Evolutionary conservation across 176 grass and related monocot genomes (phyloP), one percentile per base, ranked within the genome.

Genomic region (Rhynchospora breviuscula): DNA sequence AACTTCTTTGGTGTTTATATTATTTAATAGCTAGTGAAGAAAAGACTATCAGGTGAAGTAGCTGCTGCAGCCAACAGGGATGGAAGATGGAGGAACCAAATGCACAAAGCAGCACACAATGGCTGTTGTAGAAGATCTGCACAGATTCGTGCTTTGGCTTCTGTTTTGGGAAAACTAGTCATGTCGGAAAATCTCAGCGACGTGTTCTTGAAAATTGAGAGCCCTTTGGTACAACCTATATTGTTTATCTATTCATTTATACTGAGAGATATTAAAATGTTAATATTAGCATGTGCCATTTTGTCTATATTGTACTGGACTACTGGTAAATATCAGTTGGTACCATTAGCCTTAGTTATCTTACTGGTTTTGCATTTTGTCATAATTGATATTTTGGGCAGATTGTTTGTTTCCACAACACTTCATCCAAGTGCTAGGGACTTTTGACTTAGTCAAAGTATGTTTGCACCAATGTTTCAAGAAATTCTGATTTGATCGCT

Each of bases 11-110:
- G 48, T 7, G 29, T 14, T 13, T 77, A 40, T 40, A 40, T 31
- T 52, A 31, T 78, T 79, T 65, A 78, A 63, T 81, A 94, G 95
- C 84, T 94, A 79, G 92, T 92, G 19, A 98, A 98, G 86, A 94
- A 86, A 85, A 79, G 95, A 51, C 82, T 98, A 85, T 90, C 83
- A 26, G 89, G 79, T 87, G 88, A 93, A 59, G 89, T 84, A 67
- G 78, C 82, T 18, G 90, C 92, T 78, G 87, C 87, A 77, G 92
- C 92, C 60, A 91, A 85, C 88, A 89, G 95, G 60, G 95, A 98
- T 86, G 95, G 95, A 68, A 88, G 95, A 81, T 98, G 95, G 95
- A 91, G 84, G 89, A 98, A 93, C 88, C 95, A 94, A 73, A 98
- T 94, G 92, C 89, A 90, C 79, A 94, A 94, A 85, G 90, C 90